These are phyloP conservation scores for Candida ponderosae DNA, from an alignment of 805 yeast genomes.

Conservation along the genomic window DNA sequence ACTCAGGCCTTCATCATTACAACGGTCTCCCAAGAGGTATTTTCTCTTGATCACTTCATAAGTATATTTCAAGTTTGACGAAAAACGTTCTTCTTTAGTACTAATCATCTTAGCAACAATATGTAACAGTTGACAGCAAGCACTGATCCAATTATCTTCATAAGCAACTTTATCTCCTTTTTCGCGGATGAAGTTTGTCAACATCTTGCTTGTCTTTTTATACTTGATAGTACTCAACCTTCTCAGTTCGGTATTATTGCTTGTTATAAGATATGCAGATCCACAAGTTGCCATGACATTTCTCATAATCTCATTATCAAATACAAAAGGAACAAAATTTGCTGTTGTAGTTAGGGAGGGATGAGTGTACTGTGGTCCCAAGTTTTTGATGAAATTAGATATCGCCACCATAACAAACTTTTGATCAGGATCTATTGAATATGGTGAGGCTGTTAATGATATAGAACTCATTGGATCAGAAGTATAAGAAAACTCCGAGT, in stretches of 20 bases:
- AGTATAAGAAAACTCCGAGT: not conserved
- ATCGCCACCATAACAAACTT: conserved; percentile 23
- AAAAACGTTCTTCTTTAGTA: not conserved
- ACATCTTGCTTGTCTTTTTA: conserved; percentile 7
- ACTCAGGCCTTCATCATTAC: too few relatives aligned
- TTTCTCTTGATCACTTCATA: not conserved
- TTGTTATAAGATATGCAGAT: conserved; percentile 26
- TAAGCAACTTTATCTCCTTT: not conserved
- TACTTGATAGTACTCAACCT: conserved; percentile 16
- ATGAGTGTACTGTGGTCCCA: conserved; percentile 35
- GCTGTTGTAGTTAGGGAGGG: conserved; percentile 31
- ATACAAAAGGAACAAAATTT: conserved; percentile 29
- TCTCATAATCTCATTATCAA: conserved; percentile 21
- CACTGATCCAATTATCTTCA: conserved; percentile 31
- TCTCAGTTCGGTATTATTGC: conserved; percentile 22
- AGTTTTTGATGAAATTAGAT: conserved; percentile 30
- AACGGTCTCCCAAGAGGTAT: too few relatives aligned
- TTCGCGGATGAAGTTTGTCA: not conserved
- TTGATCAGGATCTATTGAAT: conserved; percentile 1
- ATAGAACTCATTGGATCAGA: not conserved
- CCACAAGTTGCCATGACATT: conserved; percentile 34
- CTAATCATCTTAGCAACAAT: not conserved
- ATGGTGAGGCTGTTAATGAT: too few relatives aligned
- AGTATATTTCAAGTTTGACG: too few relatives aligned
- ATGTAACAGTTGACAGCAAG: conserved; percentile 27